Base-by-base conservation (phyloP, 768 basidiomycete genomes). In the Russula dissimulans region DNA sequence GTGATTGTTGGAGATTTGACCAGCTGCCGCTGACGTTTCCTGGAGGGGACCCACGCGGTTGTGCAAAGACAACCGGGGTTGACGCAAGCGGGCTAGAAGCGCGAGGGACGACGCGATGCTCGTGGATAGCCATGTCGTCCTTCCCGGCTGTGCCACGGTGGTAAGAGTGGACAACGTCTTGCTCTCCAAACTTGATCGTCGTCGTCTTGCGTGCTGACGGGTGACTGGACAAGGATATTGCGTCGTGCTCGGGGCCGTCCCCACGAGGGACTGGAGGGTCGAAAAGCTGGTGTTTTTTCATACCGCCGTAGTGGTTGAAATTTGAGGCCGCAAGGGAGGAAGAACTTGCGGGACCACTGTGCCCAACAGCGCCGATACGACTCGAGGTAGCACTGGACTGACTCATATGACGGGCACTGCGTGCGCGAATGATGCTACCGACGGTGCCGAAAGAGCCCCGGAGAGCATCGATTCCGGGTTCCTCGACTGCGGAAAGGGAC, bases 381-480 rank as follows among this genome's bases (percentile, higher is more conserved):
- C 29, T 60, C 17, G 64, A 56, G 32, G 5, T 15, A 77, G 78
- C 61, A 78, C 85, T 52, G 80, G 86, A 10, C 54, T 64, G 56
- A 65, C 69, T 71, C 43, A 69, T 48, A 52, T 67, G 65, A 18
- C 62, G 65, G 41, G 67, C 68, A 46, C 68, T 65, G 34, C 70
- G 67, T 18, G 68, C 73, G 51, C 78, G 71, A 59, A 95, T 91
- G 68, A 98, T 88, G 69, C 89, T 92, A 17, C 97, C 95, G 45
- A 97, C 77, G 0, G 94, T 81, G 4, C 95, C 93, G 67, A 95
- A 95, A 2, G 88, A 88, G 15, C 95, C 95, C 17, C 97, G 82
- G 0, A 98, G 79, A 2, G 94, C 81, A 63, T 93, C 94, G 71
- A 97, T 89, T 3, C 95, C 95, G 0, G 95, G 95, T 65, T 98